Evolutionary conservation across 108 stramenopile species (phyloP), one percentile per base, ranked within the genome.

Genomic region (Asterionellopsis glacialis): DNA sequence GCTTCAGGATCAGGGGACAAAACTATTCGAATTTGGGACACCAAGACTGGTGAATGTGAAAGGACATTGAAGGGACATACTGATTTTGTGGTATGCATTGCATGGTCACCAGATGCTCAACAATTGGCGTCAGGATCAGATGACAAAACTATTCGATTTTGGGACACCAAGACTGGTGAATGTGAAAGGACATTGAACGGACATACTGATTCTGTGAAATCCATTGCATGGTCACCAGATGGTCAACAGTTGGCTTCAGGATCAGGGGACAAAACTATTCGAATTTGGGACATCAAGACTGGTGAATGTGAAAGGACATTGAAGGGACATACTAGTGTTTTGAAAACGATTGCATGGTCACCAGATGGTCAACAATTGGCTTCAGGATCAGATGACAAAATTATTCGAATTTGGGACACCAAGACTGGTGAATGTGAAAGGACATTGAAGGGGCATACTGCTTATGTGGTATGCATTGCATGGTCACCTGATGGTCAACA

Each of bases 401-500:
- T 21, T 4, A 25, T 53, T 53, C 52, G 22, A 25, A 53, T 53
- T 15, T 53, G 52, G 52, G 22, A 25, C 24, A 24, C 52, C 24
- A 21, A 9, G 2, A 21, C 21, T 1, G 52, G 52, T 24, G 24
- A 15, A 2, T 53, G 52, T 25, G 24, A 1, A 15, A 53, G 22
- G 24, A 2, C 7, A 7, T 5, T 33, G 2, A 7, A 33, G 33
- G 33, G 33, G 22, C 52, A 53, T 53, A 21, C 19, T 33, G 33
- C 33, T 33, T 2, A 7, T 5, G 2, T 33, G 2, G 33, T 7
- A 33, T 24, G 24, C 21, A 24, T 53, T 24, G 19, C 52, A 15
- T 53, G 52, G 52, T 53, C 52, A 24, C 52, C 52, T 23, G 52
- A 53, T 25, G 52, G 52, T 25, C 21, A 53, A 53, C 19, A 53